phyloP scores from a whole-genome alignment of 2,329 filamentous ascomycete species.

The Epichloe bromicola region DNA sequence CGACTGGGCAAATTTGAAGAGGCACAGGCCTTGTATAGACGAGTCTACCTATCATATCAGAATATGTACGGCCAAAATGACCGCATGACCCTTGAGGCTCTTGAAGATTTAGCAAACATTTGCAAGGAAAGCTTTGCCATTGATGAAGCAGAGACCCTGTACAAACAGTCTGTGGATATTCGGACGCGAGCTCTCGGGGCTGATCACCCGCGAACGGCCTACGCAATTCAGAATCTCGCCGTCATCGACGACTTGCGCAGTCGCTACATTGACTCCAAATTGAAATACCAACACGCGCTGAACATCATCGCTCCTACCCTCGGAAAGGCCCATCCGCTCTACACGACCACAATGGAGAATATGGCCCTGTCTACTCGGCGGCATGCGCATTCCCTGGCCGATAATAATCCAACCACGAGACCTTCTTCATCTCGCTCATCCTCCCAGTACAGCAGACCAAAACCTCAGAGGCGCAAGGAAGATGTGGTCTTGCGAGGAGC shows the following conservation, averaged over 20 bases:
- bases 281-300: slow-evolving; percentile 12
- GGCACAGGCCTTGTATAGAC: slow-evolving; percentile 12
- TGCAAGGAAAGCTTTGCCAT: slow-evolving; percentile 13
- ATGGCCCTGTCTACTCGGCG: slow-evolving; percentile 9
- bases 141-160: slow-evolving; percentile 16
- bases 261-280: slow-evolving; percentile 11
- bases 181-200: slow-evolving; percentile 11
- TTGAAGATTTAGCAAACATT: slow-evolving; percentile 15
- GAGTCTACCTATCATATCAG: slow-evolving; percentile 15
- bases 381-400: not conserved
- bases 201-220: slow-evolving; percentile 12
- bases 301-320: slow-evolving; percentile 11
- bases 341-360: slow-evolving; percentile 13
- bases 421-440: not conserved
- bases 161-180: slow-evolving; percentile 14
- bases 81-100: slow-evolving; percentile 15
- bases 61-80: slow-evolving; percentile 14
- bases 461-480: not conserved
- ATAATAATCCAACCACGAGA: not conserved
- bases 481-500: slow-evolving; percentile 7
- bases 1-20: slow-evolving; percentile 13
- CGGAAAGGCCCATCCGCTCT: slow-evolving; percentile 12
- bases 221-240: slow-evolving; percentile 14
- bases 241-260: slow-evolving; percentile 13
- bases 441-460: not conserved